Conservation (phyloP, 306 rosid genomes). For the Sphenostylis stenocarpa region DNA sequence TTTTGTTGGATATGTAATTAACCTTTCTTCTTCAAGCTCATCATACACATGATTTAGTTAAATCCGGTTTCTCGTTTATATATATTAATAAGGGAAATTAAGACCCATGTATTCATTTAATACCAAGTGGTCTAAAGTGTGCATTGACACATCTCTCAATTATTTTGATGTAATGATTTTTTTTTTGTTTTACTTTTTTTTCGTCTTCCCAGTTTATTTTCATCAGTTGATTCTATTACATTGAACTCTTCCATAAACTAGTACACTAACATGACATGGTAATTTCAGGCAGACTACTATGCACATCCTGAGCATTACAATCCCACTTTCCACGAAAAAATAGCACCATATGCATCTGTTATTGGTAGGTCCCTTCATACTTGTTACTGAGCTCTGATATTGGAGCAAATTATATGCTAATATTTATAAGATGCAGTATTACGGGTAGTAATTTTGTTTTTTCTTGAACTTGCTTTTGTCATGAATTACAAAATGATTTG, state of each 20-base stretch:
- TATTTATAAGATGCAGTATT: not conserved
- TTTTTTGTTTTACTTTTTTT: not conserved
- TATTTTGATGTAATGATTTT: not conserved
- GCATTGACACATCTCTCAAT: not conserved
- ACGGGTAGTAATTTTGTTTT: slow-evolving; percentile 3
- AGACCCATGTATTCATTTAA: not conserved
- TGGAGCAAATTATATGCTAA: slow-evolving; percentile 26
- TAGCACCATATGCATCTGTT: slow-evolving; percentile 83
- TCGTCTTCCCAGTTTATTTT: not conserved
- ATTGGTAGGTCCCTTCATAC: slow-evolving; percentile 61
- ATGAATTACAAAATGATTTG: not conserved
- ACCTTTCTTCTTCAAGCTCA: not conserved
- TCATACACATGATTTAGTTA: not conserved
- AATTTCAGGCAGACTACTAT: slow-evolving; percentile 84
- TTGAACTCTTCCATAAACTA: not conserved
- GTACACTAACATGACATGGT: slow-evolving; percentile 27
- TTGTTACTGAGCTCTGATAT: slow-evolving; percentile 21
- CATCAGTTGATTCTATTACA: not conserved
- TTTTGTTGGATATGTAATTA: not conserved
- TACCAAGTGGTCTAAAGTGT: not conserved
- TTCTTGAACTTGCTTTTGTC: slow-evolving; percentile 19
- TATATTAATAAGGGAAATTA: not conserved
- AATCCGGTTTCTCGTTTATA: not conserved
- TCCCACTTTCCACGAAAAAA: slow-evolving; percentile 74
- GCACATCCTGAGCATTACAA: slow-evolving; percentile 90